These are phyloP conservation scores for Aspergillus indologenus DNA, from an alignment of 495 filamentous ascomycete genomes.

Conservation along the genomic window DNA sequence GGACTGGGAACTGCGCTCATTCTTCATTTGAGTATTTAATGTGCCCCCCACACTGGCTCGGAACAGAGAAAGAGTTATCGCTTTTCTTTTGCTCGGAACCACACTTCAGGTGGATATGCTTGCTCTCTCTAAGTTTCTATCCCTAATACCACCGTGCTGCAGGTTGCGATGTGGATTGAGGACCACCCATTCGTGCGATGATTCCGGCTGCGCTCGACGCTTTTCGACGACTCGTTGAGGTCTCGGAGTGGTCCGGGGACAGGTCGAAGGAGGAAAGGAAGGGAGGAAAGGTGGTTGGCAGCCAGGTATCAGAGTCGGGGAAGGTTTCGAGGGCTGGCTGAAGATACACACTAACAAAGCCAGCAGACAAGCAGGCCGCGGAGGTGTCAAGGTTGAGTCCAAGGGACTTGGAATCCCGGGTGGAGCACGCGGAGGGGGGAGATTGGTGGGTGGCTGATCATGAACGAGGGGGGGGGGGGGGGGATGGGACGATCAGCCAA, in stretches of 20 bases:
- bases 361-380: neutral
- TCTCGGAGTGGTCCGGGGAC: neutral
- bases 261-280: neutral
- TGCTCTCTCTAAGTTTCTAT: slow-evolving; percentile 1
- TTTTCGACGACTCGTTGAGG: neutral
- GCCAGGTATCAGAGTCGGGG: neutral
- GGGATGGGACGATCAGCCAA: slow-evolving; percentile 1
- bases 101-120: neutral
- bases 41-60: neutral
- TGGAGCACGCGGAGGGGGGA: neutral
- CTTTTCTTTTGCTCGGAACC: neutral
- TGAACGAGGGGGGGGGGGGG: neutral
- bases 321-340: neutral
- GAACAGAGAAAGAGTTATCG: neutral
- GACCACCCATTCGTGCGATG: slow-evolving; percentile 23
- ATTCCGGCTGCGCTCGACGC: neutral
- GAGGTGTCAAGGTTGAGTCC: neutral
- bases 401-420: neutral
- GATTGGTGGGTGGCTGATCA: neutral
- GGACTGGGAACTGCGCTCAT: slow-evolving; percentile 24
- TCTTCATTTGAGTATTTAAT: slow-evolving; percentile 20
- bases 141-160: slow-evolving; percentile 17
- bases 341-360: neutral
- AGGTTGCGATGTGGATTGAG: slow-evolving; percentile 11
- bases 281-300: neutral